Evolutionary conservation across 768 basidiomycete species (phyloP).

Genomic region (Cyclocybe aegerita): DNA sequence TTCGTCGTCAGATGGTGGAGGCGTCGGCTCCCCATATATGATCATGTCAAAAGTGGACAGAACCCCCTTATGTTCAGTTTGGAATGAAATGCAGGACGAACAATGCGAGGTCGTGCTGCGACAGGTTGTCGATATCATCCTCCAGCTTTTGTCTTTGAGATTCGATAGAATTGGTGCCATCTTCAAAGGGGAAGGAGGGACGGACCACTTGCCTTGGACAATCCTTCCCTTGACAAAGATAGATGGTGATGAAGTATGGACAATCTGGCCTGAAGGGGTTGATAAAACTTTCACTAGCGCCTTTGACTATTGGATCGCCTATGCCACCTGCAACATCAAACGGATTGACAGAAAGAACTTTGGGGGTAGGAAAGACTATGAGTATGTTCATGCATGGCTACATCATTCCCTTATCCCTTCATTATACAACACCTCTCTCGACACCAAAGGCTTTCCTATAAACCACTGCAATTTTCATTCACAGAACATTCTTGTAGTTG

Average conservation of each 20-base stretch:
- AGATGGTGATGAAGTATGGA: not conserved
- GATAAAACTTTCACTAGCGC: no score
- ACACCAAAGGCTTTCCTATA: conserved; percentile 12
- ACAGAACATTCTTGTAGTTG: conserved; percentile 17
- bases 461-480: conserved; percentile 20
- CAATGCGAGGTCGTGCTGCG: conserved; percentile 1
- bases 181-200: not conserved
- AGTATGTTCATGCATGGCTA: conserved; percentile 1
- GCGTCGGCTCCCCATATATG: conserved; percentile 1
- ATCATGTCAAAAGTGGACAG: conserved; percentile 4
- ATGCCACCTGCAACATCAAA: not conserved
- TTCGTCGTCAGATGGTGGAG: not conserved
- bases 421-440: conserved; percentile 12
- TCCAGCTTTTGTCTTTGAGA: conserved; percentile 6
- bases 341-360: not conserved
- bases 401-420: conserved; percentile 6
- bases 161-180: conserved; percentile 3
- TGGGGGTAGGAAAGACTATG: not conserved
- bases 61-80: not conserved
- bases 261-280: not conserved
- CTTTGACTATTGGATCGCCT: conserved; percentile 4
- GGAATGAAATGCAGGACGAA: conserved; percentile 3
- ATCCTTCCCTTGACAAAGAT: not conserved
- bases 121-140: conserved; percentile 6
- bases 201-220: not conserved